These are phyloP conservation scores for Suillus alpinus DNA, from an alignment of 768 basidiomycete species.

Conservation along the genomic window DNA sequence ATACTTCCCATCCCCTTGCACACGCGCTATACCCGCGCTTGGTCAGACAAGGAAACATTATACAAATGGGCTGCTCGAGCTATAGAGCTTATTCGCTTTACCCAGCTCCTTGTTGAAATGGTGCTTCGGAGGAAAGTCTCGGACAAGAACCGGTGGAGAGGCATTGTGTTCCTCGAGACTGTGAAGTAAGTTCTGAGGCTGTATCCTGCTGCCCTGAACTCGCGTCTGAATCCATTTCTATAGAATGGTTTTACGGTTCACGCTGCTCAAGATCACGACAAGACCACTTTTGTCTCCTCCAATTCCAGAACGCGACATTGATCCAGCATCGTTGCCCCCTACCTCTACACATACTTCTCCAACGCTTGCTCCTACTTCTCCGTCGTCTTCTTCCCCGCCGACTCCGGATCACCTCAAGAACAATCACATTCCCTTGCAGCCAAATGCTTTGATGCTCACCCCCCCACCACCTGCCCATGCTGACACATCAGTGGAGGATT, in stretches of 20 bases:
- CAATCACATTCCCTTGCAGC: constrained; percentile 65
- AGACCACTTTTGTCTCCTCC: constrained; percentile 75
- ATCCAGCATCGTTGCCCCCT: constrained; percentile 63
- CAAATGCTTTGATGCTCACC: constrained; percentile 55
- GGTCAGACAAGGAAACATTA: constrained; percentile 61
- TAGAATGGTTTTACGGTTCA: constrained; percentile 73
- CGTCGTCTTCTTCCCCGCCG: constrained; percentile 50
- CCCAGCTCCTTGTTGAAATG: constrained; percentile 91
- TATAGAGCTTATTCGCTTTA: constrained; percentile 75
- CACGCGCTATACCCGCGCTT: constrained; percentile 87
- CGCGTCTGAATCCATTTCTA: constrained; percentile 11
- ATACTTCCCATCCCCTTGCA: constrained; percentile 77
- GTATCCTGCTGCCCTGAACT: not conserved
- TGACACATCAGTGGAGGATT: constrained; percentile 70
- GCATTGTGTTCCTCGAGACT: constrained; percentile 72
- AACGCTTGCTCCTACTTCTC: constrained; percentile 57
- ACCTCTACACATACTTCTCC: constrained; percentile 55
- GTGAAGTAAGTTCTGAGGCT: constrained; percentile 66
- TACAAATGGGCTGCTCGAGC: constrained; percentile 81
- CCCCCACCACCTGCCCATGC: constrained; percentile 49
- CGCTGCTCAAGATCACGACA: constrained; percentile 70
- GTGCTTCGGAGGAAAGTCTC: constrained; percentile 69
- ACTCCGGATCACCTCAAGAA: constrained; percentile 83
- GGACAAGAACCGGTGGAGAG: constrained; percentile 65
- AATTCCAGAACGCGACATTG: constrained; percentile 86